A percentile compares a stretch with the other conserved stretches of the same genome.
Evolutionary conservation across 106 monocot species (phyloP).

Genomic region (Allium fistulosum): DNA sequence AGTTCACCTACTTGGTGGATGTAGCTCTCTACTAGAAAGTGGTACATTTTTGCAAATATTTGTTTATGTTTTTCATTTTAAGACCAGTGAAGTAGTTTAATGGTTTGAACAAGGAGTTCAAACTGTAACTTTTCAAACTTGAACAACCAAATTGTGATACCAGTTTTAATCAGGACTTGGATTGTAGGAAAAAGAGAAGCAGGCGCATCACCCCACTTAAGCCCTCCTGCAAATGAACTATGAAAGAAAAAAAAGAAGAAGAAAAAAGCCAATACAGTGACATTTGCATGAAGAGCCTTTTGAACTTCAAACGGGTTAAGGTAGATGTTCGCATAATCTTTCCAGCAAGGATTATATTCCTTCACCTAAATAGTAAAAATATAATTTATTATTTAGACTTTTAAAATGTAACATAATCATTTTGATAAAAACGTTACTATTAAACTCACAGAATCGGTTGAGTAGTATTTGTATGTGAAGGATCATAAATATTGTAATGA

Average conservation of each 20-base stretch:
- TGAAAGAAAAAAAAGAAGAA: background rate
- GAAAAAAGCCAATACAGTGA: constrained; percentile 7
- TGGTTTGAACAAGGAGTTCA: too few relatives aligned
- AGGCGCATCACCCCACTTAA: constrained; percentile 8
- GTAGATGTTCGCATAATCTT: constrained; percentile 3
- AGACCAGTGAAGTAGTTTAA: too few relatives aligned
- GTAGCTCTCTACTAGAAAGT: too few relatives aligned
- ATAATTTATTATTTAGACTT: background rate
- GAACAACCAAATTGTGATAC: constrained; percentile 13
- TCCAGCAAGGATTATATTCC: constrained; percentile 14
- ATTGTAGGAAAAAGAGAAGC: constrained; percentile 9
- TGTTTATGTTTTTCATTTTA: too few relatives aligned
- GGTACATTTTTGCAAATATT: too few relatives aligned
- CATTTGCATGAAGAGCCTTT: constrained; percentile 23
- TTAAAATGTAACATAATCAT: background rate
- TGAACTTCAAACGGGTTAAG: constrained; percentile 19
- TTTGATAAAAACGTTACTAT: background rate
- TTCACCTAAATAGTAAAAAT: background rate
- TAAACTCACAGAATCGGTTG: background rate
- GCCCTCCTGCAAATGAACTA: constrained; percentile 1
- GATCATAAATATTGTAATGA: constrained; percentile 23
- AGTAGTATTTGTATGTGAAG: background rate
- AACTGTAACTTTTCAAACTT: constrained; percentile 10
- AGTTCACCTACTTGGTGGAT: too few relatives aligned
- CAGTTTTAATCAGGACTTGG: constrained; percentile 9